Evolutionary conservation across 805 yeast species (phyloP), one percentile per base, ranked within the genome.

Genomic region (Yamadazyma olivae): DNA sequence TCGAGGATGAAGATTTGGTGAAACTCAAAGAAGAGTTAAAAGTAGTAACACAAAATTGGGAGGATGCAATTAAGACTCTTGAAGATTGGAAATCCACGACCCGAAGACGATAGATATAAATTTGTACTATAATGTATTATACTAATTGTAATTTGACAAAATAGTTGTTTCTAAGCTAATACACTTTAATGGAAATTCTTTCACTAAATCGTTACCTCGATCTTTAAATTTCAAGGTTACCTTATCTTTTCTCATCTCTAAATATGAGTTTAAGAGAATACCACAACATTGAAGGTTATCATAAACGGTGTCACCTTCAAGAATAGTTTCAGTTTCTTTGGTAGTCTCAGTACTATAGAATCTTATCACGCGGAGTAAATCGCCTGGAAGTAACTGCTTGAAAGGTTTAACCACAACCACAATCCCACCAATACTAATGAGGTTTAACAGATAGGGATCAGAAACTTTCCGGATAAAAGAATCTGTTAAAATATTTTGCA

Each of bases 21-120:
- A 32, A 20, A 7, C 34, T 18, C 12, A 27, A 13, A 17, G 41
- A 40, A 21, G 36, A 34, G 12, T 14, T 37, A 13, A 35, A 33
- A 27, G 41, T 44, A 15, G 54, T 65, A 32, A 51, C 52, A 12
- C 47, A 52, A 25, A 67, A 63, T 37, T 65, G 70, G 70, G 50
- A 61, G 36, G 64, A 64, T 23, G 70, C 73, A 0, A 50, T 63
- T 38, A 53, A 51, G 30, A 59, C 68, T 2, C 45, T 61, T 4
- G 73, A 68, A 18, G 56, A 60, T 33, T 68, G 70, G 72, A 61
- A 35, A 24, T 15, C 33, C 12, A 21, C 35, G 14, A 31, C 17
- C 28, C 7, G 20, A 13, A 27, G 30, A 27, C 8, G 30, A 14
- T 35, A 22, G 20, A 17, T 34, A 32, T 34, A 29, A 34, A 22